Evolutionary conservation across 2,329 filamentous ascomycete genomes (phyloP).

Genomic region (Xylaria arbuscula): DNA sequence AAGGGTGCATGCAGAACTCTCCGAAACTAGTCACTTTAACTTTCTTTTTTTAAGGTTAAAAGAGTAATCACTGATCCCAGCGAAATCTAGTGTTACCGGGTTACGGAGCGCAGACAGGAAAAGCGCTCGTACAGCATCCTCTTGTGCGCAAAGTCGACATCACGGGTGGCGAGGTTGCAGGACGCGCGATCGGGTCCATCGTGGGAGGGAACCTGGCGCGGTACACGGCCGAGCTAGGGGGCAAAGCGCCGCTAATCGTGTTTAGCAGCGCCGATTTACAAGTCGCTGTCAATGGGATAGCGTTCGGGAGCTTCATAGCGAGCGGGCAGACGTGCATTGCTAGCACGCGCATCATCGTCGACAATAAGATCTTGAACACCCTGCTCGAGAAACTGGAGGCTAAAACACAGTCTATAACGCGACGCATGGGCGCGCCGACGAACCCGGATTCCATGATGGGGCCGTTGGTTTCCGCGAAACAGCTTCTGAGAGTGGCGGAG

Average conservation of each 20-base stretch:
- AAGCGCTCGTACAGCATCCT: conserved; percentile 63
- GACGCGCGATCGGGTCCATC: conserved; percentile 73
- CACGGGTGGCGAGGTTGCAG: conserved; percentile 78
- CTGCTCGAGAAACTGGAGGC: conserved; percentile 72
- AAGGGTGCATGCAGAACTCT: too few species aligned
- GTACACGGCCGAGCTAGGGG: conserved; percentile 77
- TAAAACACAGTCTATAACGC: conserved; percentile 67
- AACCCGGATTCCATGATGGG: conserved; percentile 72
- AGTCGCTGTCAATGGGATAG: conserved; percentile 75
- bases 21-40: too few species aligned
- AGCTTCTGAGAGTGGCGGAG: conserved; percentile 74
- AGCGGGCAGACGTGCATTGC: conserved; percentile 72
- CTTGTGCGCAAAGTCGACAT: conserved; percentile 75
- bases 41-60: too few species aligned
- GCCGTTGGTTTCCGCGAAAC: conserved; percentile 68
- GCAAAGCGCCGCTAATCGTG: conserved; percentile 76
- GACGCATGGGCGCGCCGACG: conserved; percentile 66
- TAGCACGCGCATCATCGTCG: conserved; percentile 79
- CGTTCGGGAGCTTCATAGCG: conserved; percentile 67
- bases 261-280: conserved; percentile 73
- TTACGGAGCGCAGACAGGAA: conserved; percentile 63
- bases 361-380: conserved; percentile 72
- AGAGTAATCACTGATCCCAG: too few species aligned
- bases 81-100: conserved; percentile 62
- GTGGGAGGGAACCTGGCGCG: conserved; percentile 74